phyloP scores from a whole-genome alignment of 2,329 filamentous ascomycete species.

The Trichophyton schoenleinii region DNA sequence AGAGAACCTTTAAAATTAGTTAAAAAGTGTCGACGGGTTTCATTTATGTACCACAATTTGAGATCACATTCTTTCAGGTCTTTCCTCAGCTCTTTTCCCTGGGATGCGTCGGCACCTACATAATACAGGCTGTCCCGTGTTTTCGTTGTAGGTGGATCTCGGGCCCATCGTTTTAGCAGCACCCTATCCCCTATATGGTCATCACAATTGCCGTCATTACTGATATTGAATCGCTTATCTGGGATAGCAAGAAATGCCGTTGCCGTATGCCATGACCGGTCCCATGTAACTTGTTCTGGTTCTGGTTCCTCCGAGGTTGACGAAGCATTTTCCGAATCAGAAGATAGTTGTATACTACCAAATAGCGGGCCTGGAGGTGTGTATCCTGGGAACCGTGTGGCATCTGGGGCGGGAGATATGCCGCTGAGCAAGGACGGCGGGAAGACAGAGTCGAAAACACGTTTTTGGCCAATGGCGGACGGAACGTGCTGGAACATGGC shows the following conservation, averaged over 20 bases:
- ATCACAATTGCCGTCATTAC: constrained; percentile 3
- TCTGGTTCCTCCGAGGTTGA: constrained; percentile 3
- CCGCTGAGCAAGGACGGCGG: constrained; percentile 26
- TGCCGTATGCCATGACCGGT: constrained; percentile 30
- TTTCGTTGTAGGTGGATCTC: constrained; percentile 21
- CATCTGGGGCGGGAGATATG: constrained; percentile 19
- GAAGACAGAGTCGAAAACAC: constrained; percentile 35
- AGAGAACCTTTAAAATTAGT: constrained; percentile 25
- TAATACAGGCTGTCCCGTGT: constrained; percentile 24
- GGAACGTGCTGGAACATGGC: constrained; percentile 12
- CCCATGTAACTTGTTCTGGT: constrained; percentile 26
- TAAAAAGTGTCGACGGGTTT: constrained; percentile 33
- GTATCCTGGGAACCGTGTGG: constrained; percentile 16
- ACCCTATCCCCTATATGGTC: constrained; percentile 17
- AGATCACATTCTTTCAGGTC: constrained; percentile 21
- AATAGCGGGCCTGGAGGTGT: constrained; percentile 14
- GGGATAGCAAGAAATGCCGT: constrained; percentile 30
- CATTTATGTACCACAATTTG: constrained; percentile 33
- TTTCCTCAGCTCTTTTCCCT: constrained; percentile 11
- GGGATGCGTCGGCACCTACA: constrained; percentile 17
- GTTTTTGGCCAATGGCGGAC: constrained; percentile 21
- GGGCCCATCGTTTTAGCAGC: constrained; percentile 22
- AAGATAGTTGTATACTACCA: constrained; percentile 6
- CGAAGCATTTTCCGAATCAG: background rate
- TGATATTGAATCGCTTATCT: constrained; percentile 21